Evolutionary conservation across 768 basidiomycete species (phyloP).

Genomic region (Trametes cubensis): DNA sequence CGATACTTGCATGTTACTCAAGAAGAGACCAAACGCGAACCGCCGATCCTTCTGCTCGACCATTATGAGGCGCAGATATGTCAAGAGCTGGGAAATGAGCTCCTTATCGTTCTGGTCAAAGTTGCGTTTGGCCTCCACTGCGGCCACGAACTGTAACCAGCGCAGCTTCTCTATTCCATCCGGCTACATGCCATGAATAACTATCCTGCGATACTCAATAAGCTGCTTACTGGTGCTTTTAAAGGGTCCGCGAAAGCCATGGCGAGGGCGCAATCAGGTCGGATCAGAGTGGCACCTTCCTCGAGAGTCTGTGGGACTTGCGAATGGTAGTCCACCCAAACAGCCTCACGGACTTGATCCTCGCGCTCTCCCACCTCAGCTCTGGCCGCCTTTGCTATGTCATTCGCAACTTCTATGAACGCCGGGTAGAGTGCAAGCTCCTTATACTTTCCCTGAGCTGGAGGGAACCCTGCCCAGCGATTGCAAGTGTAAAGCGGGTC

Average conservation of each 20-base stretch:
- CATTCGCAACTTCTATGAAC: neutral
- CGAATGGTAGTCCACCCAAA: neutral
- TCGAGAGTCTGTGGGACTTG: neutral
- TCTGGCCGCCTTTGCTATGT: neutral
- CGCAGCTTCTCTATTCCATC: neutral
- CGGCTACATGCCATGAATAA: too few species aligned
- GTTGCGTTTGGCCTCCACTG: neutral
- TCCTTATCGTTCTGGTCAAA: neutral
- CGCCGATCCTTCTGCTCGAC: constrained; percentile 4
- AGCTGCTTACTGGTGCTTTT: too few species aligned
- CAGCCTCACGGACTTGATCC: neutral
- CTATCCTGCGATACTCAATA: too few species aligned
- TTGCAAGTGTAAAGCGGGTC: neutral
- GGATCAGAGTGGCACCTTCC: neutral
- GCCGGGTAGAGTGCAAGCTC: neutral
- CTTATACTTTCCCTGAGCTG: neutral
- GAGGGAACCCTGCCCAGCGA: neutral
- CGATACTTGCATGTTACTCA: neutral
- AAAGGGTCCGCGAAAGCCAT: neutral
- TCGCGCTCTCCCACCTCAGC: neutral
- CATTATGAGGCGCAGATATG: neutral
- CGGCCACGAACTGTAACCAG: neutral
- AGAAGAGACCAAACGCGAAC: neutral
- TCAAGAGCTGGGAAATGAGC: neutral
- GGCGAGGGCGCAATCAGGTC: neutral